phyloP scores from a whole-genome alignment of 1,284 basidiomycete species.

The Heterobasidion annosum region DNA sequence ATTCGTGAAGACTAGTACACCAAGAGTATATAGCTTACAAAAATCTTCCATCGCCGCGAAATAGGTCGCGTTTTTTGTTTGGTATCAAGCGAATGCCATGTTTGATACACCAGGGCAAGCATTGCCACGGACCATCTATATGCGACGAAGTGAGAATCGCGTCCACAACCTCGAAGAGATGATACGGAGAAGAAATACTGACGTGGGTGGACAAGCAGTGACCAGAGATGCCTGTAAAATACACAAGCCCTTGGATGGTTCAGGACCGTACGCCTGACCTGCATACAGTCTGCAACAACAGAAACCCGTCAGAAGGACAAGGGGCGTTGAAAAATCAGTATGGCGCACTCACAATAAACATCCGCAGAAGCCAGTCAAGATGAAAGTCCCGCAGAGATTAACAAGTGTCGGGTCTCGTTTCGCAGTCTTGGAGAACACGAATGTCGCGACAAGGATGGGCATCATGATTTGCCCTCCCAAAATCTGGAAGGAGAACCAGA shows the following conservation, averaged over 20 bases:
- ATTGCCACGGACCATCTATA: constrained; percentile 29
- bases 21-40: not conserved
- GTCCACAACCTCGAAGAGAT: not conserved
- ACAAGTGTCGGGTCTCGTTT: constrained; percentile 36
- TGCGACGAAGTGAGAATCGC: not conserved
- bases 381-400: constrained; percentile 46
- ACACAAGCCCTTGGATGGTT: constrained; percentile 31
- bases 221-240: constrained; percentile 34
- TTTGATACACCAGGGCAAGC: constrained; percentile 9
- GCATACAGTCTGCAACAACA: constrained; percentile 19
- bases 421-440: constrained; percentile 27
- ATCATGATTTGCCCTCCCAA: constrained; percentile 38
- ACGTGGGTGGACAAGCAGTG: constrained; percentile 37
- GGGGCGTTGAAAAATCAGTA: constrained; percentile 6
- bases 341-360: constrained; percentile 32
- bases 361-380: constrained; percentile 18
- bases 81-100: not conserved
- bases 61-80: not conserved
- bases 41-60: not conserved
- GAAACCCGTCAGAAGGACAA: not conserved
- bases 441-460: constrained; percentile 38
- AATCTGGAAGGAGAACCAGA: constrained; percentile 38
- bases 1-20: too few species aligned
- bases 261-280: constrained; percentile 25
- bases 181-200: constrained; percentile 9